These are phyloP conservation scores for Chrysoporthe puriensis DNA, from an alignment of 2,329 filamentous ascomycete species.

Conservation along the genomic window DNA sequence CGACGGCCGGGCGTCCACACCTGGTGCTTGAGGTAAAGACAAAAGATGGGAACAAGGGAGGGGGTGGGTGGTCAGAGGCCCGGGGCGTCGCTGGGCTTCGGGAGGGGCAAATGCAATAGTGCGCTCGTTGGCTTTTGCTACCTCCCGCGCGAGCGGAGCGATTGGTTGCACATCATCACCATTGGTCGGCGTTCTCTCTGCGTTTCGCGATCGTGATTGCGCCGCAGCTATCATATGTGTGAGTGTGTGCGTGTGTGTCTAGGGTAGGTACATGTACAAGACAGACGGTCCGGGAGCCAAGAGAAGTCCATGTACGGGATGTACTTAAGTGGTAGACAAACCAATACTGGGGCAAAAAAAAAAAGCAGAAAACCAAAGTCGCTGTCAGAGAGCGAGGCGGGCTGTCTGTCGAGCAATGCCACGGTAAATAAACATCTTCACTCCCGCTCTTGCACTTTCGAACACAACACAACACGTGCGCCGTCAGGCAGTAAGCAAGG, in stretches of 20 bases:
- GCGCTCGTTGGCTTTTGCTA: neutral
- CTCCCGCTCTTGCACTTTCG: constrained; percentile 3
- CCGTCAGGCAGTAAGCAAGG: neutral
- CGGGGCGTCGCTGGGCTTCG: too few species aligned
- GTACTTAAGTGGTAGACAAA: constrained; percentile 22
- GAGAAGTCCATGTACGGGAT: neutral
- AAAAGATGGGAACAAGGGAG: neutral
- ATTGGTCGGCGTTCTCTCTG: constrained; percentile 5
- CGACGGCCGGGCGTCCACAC: too few species aligned
- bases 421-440: constrained; percentile 28
- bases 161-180: neutral
- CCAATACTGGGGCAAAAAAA: neutral
- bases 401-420: constrained; percentile 4
- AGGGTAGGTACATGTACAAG: constrained; percentile 13
- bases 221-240: neutral
- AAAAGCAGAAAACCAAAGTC: neutral
- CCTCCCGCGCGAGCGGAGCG: neutral
- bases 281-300: neutral
- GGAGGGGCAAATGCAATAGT: too few species aligned
- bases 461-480: neutral
- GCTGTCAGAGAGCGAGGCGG: neutral
- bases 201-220: constrained; percentile 5
- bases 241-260: neutral
- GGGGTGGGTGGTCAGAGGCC: neutral
- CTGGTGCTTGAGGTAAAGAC: neutral